A percentile compares a stretch with the other conserved stretches of the same genome.
Evolutionary conservation across 2,329 filamentous ascomycete species (phyloP).

Genomic region (Aureobasidium lini): DNA sequence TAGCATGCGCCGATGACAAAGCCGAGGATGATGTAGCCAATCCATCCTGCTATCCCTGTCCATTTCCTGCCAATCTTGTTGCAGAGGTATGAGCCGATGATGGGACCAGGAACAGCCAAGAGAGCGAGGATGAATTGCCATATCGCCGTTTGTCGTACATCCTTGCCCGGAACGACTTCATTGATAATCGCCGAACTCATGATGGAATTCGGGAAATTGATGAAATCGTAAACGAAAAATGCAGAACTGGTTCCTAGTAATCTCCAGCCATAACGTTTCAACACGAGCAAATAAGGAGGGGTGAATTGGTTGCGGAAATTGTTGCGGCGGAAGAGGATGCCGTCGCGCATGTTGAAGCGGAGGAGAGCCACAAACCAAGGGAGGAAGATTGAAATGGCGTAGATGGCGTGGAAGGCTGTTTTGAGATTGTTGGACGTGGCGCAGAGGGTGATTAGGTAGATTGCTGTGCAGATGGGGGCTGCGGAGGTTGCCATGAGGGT

Average conservation of each 20-base stretch:
- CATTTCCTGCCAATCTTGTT: slow-evolving; percentile 43
- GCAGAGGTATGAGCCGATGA: slow-evolving; percentile 43
- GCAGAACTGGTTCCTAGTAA: slow-evolving; percentile 35
- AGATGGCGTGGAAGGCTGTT: slow-evolving; percentile 34
- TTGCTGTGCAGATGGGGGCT: slow-evolving; percentile 1
- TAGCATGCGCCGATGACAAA: slow-evolving; percentile 46
- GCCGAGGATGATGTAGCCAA: slow-evolving; percentile 44
- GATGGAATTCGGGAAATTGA: slow-evolving; percentile 39
- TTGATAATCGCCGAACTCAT: slow-evolving; percentile 39
- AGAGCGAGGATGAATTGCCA: slow-evolving; percentile 43
- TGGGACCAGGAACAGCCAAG: slow-evolving; percentile 42
- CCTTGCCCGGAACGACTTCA: slow-evolving; percentile 29
- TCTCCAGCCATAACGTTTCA: slow-evolving; percentile 41
- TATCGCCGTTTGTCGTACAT: slow-evolving; percentile 35
- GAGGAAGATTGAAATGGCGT: slow-evolving; percentile 40
- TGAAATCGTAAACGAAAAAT: slow-evolving; percentile 45
- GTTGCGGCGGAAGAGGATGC: slow-evolving; percentile 39
- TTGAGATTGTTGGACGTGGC: slow-evolving; percentile 30
- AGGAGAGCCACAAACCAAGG: slow-evolving; percentile 34
- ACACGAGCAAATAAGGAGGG: slow-evolving; percentile 39
- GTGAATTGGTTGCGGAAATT: slow-evolving; percentile 38
- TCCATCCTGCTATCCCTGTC: slow-evolving; percentile 45
- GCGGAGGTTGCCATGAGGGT: slow-evolving; percentile 9
- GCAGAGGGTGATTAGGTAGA: slow-evolving; percentile 34
- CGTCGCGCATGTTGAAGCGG: slow-evolving; percentile 36